Conservation (phyloP, 441 rosid genomes). For the Sinapis alba region DNA sequence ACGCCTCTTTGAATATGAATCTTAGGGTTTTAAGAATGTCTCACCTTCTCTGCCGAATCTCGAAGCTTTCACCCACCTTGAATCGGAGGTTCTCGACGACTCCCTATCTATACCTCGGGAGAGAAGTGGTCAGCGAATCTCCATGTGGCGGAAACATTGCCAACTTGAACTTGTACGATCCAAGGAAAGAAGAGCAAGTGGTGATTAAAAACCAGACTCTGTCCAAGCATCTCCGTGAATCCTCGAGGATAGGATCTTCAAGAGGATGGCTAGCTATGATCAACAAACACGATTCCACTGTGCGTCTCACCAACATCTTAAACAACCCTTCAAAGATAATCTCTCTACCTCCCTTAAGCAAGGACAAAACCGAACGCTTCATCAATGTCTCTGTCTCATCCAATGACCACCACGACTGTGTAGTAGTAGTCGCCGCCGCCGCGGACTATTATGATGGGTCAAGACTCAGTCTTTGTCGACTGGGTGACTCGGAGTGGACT, state of each 20-base stretch:
- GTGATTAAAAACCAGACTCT: not conserved
- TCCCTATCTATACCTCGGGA: slow-evolving; percentile 3
- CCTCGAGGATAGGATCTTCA: not conserved
- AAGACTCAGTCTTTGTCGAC: not conserved
- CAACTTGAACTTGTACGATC: not conserved
- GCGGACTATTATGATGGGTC: not conserved
- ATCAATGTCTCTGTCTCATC: slow-evolving; percentile 6
- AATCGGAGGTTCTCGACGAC: not conserved
- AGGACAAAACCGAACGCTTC: not conserved
- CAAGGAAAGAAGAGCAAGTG: slow-evolving; percentile 3
- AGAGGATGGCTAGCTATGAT: slow-evolving; percentile 10
- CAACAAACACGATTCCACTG: not conserved
- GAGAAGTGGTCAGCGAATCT: not conserved
- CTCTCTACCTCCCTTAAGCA: not conserved
- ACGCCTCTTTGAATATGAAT: not conserved
- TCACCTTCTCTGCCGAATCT: not conserved
- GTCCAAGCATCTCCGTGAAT: not conserved
- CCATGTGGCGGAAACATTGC: not conserved
- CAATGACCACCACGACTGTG: not conserved
- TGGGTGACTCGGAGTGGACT: slow-evolving; percentile 20
- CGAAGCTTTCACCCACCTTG: slow-evolving; percentile 3
- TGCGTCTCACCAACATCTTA: slow-evolving; percentile 6
- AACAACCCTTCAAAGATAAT: not conserved
- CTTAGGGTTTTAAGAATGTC: not conserved
- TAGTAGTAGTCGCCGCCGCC: not conserved